Evolutionary conservation across 441 rosid genomes (phyloP).

Genomic region (Omphalea diandra): DNA sequence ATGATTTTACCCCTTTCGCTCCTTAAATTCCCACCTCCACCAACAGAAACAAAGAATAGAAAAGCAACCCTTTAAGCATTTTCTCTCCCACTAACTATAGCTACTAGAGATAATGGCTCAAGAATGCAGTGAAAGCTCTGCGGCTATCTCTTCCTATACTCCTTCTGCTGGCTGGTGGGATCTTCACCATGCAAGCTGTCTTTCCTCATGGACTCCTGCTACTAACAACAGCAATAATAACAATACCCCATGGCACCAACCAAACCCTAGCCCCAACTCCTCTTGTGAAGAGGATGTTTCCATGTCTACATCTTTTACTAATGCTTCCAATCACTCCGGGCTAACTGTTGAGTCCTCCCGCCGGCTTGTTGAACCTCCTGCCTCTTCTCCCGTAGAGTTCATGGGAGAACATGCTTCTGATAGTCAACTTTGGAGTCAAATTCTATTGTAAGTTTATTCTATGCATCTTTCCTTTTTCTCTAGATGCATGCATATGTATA

Average conservation of each 20-base stretch:
- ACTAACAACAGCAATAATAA: slow-evolving; percentile 14
- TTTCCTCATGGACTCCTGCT: slow-evolving; percentile 41
- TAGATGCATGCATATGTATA: slow-evolving; percentile 11
- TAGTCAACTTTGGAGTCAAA: slow-evolving; percentile 63
- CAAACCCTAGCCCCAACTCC: slow-evolving; percentile 52
- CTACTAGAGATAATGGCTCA: slow-evolving; percentile 46
- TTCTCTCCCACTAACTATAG: slow-evolving; percentile 4
- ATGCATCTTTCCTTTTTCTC: not conserved
- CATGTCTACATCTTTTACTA: slow-evolving; percentile 48
- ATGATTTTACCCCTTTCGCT: slow-evolving; percentile 3
- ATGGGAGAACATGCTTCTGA: slow-evolving; percentile 58
- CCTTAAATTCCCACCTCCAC: slow-evolving; percentile 38
- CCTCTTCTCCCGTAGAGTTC: slow-evolving; percentile 40
- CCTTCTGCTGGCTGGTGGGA: slow-evolving; percentile 46
- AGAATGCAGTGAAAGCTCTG: slow-evolving; percentile 50
- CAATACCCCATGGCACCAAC: slow-evolving; percentile 31
- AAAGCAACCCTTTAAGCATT: not conserved
- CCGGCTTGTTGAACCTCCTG: slow-evolving; percentile 39
- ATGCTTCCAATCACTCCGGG: slow-evolving; percentile 62
- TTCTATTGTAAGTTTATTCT: slow-evolving; percentile 57
- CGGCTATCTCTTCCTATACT: slow-evolving; percentile 35
- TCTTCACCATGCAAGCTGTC: slow-evolving; percentile 51
- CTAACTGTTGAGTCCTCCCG: slow-evolving; percentile 55
- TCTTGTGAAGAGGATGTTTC: slow-evolving; percentile 63
- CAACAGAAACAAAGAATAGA: slow-evolving; percentile 3